Conservation (phyloP, 1,284 basidiomycete genomes). For the Lignosus rhinocerotis region DNA sequence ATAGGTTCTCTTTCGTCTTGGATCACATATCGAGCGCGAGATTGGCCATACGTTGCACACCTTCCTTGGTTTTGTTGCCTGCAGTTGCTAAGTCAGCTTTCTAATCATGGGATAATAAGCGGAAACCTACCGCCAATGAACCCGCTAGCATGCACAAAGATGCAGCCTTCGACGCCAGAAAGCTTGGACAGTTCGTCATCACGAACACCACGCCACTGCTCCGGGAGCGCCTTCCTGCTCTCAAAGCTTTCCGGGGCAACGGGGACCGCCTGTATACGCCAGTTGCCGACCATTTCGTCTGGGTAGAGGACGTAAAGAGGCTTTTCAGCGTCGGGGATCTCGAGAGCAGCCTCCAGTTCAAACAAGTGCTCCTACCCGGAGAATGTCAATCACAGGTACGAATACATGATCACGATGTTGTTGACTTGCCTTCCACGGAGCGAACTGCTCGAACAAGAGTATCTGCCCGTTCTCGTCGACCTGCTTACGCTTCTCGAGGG, state of each 20-base stretch:
- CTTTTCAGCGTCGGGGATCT: constrained; percentile 46
- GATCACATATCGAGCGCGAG: constrained; percentile 58
- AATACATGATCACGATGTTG: neutral
- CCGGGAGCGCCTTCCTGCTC: constrained; percentile 90
- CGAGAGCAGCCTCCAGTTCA: constrained; percentile 70
- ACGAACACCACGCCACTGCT: constrained; percentile 90
- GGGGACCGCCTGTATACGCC: constrained; percentile 95
- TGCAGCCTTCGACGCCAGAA: constrained; percentile 79
- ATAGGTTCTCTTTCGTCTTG: too few relatives aligned
- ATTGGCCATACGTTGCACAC: constrained; percentile 80
- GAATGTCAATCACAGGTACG: neutral
- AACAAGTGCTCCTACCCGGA: constrained; percentile 84
- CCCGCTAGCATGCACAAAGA: constrained; percentile 94
- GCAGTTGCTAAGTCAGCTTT: neutral
- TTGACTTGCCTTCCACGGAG: constrained; percentile 80
- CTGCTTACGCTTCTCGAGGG: constrained; percentile 62
- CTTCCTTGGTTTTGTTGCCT: constrained; percentile 93
- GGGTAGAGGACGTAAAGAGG: constrained; percentile 91
- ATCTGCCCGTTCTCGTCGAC: constrained; percentile 78
- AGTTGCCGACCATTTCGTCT: constrained; percentile 77
- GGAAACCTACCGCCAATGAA: constrained; percentile 85
- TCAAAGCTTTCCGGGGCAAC: constrained; percentile 82
- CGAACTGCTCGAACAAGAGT: constrained; percentile 79
- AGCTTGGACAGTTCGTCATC: constrained; percentile 79
- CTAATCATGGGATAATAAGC: neutral